Evolutionary conservation across 441 rosid species (phyloP), one percentile per base, ranked within the genome.

Genomic region (Flueggea neowawraea): DNA sequence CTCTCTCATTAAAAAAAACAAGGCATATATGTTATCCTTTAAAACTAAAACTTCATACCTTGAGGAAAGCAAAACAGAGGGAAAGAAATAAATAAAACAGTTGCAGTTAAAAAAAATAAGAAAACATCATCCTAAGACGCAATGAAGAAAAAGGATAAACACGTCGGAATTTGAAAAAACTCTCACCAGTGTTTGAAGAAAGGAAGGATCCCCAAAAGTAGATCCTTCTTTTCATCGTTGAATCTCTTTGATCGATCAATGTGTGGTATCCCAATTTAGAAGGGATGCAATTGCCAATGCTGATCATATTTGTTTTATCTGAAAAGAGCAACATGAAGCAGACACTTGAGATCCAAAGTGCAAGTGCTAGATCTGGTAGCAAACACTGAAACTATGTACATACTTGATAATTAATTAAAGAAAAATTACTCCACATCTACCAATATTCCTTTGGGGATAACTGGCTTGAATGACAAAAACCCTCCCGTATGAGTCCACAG

Each of bases 121-220:
- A 43, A 43, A 6, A 43, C 12, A 11, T 43, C n/a, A 47, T 47
- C n/a, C 12, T 9, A 47, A 14, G 14, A 47, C 50, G 15, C 43
- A 13, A 13, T 15, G 54, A 58, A 50, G 36, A 32, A 36, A 41
- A 49, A 61, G 52, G 52, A 52, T 16, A 57, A 62, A 43, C 7
- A 55, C 7, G 44, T 32, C 14, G 54, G 61, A 47, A 17, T 54
- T 22, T 63, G 52, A 52, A 41, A 69, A n/a, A 54, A 53, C 62
- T 60, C 98, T 84, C 78, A 95, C 99, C 90, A 95, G 79, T 2
- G 91, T 87, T n/a, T n/a, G n/a, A n/a, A n/a, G n/a, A n/a, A n/a
- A n/a, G n/a, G n/a, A n/a, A n/a, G n/a, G n/a, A n/a, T n/a, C n/a
- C n/a, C n/a, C n/a, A n/a, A n/a, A n/a, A n/a, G n/a, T n/a, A n/a